Base-by-base conservation (phyloP, 805 yeast species). In the Metschnikowia shivogae region DNA sequence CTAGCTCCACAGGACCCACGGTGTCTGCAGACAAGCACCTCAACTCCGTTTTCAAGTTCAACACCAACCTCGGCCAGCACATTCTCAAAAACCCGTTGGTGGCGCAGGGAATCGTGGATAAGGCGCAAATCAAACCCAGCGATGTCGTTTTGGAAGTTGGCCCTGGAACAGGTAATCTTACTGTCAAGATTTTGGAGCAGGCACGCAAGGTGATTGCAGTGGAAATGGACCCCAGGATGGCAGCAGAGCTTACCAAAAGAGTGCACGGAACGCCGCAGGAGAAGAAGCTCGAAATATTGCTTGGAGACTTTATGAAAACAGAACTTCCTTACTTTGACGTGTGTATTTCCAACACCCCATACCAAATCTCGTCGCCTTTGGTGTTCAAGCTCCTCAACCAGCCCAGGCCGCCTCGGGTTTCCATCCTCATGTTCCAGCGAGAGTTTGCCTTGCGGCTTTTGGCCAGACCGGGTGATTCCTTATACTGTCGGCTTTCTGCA, bases 211-310 rank as follows among this genome's bases (percentile, higher is more conserved):
- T 92, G n/a, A 78, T 88, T 39, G 99, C 98, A 0, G 93, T 87
- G 43, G 99, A 93, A 70, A 90, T 90, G 89, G 99, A 93, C 69
- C 99, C 99, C n/a, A 76, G 97, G 70, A 93, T 93, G 99, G 99
- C 98, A 2, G 98, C 98, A 0, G 99, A 93, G 67, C 74, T 93
- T 58, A 89, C 97, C 9, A 93, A 93, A 65, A 84, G 99, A 73
- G 98, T 93, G 12, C 97, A 89, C 59, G 97, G 97, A 10, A 92
- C 95, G n/a, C 90, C 97, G 1, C 84, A 78, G 45, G 93, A 89
- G 64, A 89, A 88, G 68, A 90, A 89, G 63, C 73, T 93, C 45
- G 98, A 93, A 52, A 89, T 93, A 47, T 69, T 92, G 59, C 74
- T 93, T 52, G 99, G 99, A 14, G 99, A 93, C 68, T 90, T 89